Evolutionary conservation across 2,329 filamentous ascomycete species (phyloP).

Genomic region (Polytolypa hystricis): DNA sequence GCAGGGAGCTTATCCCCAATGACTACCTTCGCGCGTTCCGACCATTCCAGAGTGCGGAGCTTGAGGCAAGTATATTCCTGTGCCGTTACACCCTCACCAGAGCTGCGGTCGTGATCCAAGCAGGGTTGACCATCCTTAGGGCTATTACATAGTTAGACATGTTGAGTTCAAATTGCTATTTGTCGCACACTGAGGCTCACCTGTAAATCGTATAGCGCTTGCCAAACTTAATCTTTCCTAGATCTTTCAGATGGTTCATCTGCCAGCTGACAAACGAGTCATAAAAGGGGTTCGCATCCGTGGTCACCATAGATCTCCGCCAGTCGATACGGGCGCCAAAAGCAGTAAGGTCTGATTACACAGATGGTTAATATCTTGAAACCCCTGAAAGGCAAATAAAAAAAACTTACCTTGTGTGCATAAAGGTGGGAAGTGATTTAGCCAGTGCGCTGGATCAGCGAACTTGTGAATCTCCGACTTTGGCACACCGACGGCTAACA

Average conservation of each 20-base stretch:
- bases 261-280: constrained; percentile 95
- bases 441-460: constrained; percentile 82
- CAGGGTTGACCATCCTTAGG: constrained; percentile 82
- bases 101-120: constrained; percentile 74
- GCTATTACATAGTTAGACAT: too few relatives aligned
- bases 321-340: constrained; percentile 86
- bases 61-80: constrained; percentile 93
- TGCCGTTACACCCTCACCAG: constrained; percentile 69
- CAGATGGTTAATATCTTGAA: too few relatives aligned
- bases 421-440: constrained; percentile 79
- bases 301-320: constrained; percentile 86
- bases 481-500: constrained; percentile 82
- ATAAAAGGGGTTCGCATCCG: constrained; percentile 93
- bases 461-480: constrained; percentile 85
- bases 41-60: constrained; percentile 82
- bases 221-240: constrained; percentile 88
- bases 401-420: too few relatives aligned
- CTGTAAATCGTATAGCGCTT: constrained; percentile 93
- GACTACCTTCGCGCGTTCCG: constrained; percentile 58
- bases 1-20: constrained; percentile 69
- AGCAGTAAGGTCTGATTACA: constrained; percentile 68
- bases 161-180: too few relatives aligned
- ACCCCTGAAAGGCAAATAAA: too few relatives aligned
- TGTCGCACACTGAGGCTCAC: too few relatives aligned
- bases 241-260: constrained; percentile 81